Evolutionary conservation across 495 filamentous ascomycete species (phyloP).

Genomic region (Cudoniella acicularis): DNA sequence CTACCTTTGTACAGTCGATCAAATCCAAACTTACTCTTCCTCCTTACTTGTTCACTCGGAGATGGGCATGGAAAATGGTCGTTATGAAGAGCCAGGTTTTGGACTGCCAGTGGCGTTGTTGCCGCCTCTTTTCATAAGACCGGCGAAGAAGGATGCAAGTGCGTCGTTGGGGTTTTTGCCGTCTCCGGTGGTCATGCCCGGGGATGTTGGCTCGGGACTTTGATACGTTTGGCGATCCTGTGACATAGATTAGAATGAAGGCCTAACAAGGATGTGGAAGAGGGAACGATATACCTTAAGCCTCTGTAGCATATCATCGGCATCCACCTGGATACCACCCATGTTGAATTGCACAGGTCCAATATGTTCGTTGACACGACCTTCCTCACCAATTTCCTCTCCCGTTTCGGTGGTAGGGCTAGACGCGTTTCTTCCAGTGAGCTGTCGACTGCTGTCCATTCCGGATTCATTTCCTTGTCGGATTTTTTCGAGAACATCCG

Average conservation of each 20-base stretch:
- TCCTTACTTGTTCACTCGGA: too few species aligned
- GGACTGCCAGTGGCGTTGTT: constrained; percentile 23
- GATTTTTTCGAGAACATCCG: constrained; percentile 67
- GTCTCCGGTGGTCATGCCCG: constrained; percentile 36
- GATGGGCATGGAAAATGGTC: too few species aligned
- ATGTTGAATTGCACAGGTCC: constrained; percentile 96
- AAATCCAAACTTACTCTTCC: too few species aligned
- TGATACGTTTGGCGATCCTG: constrained; percentile 27
- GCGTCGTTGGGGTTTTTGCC: constrained; percentile 59
- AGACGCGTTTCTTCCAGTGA: constrained; percentile 9
- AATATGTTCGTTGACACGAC: constrained; percentile 80
- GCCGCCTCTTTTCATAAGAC: constrained; percentile 52
- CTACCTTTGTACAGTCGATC: too few species aligned
- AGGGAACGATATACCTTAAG: constrained; percentile 59
- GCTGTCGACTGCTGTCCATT: constrained; percentile 28
- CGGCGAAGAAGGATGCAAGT: constrained; percentile 63
- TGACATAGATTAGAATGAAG: background rate
- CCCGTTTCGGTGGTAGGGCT: constrained; percentile 5
- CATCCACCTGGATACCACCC: constrained; percentile 94
- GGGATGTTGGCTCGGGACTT: constrained; percentile 34
- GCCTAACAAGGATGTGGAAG: background rate
- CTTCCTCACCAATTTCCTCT: constrained; percentile 32
- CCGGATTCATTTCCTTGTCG: constrained; percentile 39
- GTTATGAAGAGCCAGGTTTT: constrained; percentile 12
- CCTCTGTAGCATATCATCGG: constrained; percentile 88